These are phyloP conservation scores for Poa annua DNA, from an alignment of 176 grass and related monocot genomes.

Conservation along the genomic window DNA sequence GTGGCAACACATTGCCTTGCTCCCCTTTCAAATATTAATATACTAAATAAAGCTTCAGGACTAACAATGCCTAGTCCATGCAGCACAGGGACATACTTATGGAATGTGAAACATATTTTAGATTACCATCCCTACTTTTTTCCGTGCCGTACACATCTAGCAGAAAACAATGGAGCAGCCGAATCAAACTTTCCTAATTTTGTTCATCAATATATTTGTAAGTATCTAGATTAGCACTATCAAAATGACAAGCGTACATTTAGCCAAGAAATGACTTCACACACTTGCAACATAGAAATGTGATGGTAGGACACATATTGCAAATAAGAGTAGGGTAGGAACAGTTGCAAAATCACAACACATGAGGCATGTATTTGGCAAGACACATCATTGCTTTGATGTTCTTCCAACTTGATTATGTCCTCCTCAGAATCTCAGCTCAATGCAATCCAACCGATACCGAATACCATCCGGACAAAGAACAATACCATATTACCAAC, in stretches of 20 bases:
- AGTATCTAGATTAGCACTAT: slow-evolving; percentile 4
- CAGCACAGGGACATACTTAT: slow-evolving; percentile 12
- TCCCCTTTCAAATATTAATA: slow-evolving; percentile 31
- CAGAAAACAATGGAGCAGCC: not conserved
- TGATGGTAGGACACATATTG: not conserved
- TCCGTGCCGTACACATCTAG: not conserved
- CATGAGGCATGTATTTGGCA: not conserved
- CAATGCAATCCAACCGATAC: not conserved
- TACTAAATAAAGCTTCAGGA: slow-evolving; percentile 10
- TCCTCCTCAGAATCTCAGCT: not conserved
- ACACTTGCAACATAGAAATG: slow-evolving; percentile 9
- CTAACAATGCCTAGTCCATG: slow-evolving; percentile 4
- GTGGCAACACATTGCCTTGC: not conserved
- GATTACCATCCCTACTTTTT: slow-evolving; percentile 25
- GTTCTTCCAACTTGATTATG: not conserved
- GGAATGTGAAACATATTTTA: slow-evolving; percentile 24
- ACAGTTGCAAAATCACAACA: slow-evolving; percentile 17
- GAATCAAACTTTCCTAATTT: slow-evolving; percentile 9
- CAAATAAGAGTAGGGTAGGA: not conserved
- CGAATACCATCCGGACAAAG: not conserved
- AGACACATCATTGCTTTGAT: not conserved
- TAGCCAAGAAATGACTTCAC: slow-evolving; percentile 13
- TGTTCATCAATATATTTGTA: slow-evolving; percentile 15
- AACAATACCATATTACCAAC: not conserved
- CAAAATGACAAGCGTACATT: slow-evolving; percentile 4